phyloP scores from a whole-genome alignment of 192 early-diverging fungal genomes.

The Mortierella claussenii region DNA sequence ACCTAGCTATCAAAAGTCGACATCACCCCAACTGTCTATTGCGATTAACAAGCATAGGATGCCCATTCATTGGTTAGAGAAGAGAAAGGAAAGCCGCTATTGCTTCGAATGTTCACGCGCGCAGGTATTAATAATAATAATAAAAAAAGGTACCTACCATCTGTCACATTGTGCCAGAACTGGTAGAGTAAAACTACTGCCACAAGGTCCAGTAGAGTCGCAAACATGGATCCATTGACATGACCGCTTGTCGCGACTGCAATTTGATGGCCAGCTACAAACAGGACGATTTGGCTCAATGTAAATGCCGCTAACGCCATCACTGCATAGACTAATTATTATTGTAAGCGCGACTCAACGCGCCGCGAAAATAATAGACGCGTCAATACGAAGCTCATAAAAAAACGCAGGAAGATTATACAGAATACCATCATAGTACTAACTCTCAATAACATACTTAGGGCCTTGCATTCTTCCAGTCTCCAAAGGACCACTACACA shows the following conservation, averaged over 20 bases:
- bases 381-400: too few relatives aligned
- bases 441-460: too few relatives aligned
- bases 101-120: too few relatives aligned
- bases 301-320: slow-evolving; percentile 13
- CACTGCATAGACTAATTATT: slow-evolving; percentile 7
- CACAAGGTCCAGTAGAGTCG: slow-evolving; percentile 58
- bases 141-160: slow-evolving; percentile 48
- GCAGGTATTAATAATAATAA: too few relatives aligned
- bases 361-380: too few relatives aligned
- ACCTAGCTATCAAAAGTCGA: slow-evolving; percentile 1
- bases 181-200: slow-evolving; percentile 58
- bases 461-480: slow-evolving; percentile 16
- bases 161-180: slow-evolving; percentile 67
- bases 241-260: slow-evolving; percentile 2
- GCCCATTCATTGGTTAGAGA: too few relatives aligned
- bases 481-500: slow-evolving; percentile 19
- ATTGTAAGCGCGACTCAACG: too few relatives aligned
- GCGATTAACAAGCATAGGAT: not conserved
- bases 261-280: slow-evolving; percentile 11
- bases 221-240: slow-evolving; percentile 65
- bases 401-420: too few relatives aligned
- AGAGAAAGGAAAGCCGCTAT: too few relatives aligned
- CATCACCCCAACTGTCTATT: slow-evolving; percentile 36
- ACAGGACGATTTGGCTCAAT: slow-evolving; percentile 19
- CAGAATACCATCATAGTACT: too few relatives aligned